Percentiles rank a stretch among this genome's conserved stretches.
phyloP scores from a whole-genome alignment of 495 filamentous ascomycete species.

The Aspergillus cavernicola region DNA sequence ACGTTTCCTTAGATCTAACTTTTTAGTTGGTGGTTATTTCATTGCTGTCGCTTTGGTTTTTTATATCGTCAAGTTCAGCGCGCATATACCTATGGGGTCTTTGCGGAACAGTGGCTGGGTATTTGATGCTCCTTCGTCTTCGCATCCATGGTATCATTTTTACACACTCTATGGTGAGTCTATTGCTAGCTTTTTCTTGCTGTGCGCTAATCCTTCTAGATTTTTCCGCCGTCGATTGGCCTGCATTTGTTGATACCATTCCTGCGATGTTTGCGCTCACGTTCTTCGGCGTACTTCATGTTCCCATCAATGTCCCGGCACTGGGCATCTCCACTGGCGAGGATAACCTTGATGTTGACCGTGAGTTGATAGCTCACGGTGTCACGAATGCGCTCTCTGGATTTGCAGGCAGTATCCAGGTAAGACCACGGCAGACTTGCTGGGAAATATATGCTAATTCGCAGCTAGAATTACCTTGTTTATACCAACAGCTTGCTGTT shows the following conservation, averaged over 20 bases:
- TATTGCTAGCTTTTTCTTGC: neutral
- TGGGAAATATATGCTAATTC: neutral
- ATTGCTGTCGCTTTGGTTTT: constrained; percentile 75
- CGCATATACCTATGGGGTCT: constrained; percentile 55
- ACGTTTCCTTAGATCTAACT: constrained; percentile 68
- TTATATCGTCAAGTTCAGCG: constrained; percentile 70
- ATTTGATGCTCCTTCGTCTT: constrained; percentile 76
- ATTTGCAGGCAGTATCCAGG: constrained; percentile 80
- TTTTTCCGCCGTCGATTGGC: constrained; percentile 72
- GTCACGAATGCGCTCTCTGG: constrained; percentile 91
- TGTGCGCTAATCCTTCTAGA: constrained; percentile 42
- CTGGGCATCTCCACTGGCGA: constrained; percentile 83
- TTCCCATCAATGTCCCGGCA: constrained; percentile 96
- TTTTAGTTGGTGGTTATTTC: constrained; percentile 84
- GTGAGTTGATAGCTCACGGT: constrained; percentile 89
- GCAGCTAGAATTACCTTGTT: constrained; percentile 79
- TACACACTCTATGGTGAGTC: constrained; percentile 84
- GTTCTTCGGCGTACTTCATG: constrained; percentile 95
- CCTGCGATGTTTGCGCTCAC: constrained; percentile 97
- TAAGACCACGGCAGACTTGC: constrained; percentile 24
- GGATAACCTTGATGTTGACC: constrained; percentile 85
- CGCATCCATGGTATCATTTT: constrained; percentile 94
- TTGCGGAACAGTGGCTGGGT: constrained; percentile 79
- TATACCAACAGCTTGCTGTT: constrained; percentile 97
- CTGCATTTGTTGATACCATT: constrained; percentile 70